Evolutionary conservation across 179 eudicot species (phyloP).

Genomic region (Kewa caespitosa): DNA sequence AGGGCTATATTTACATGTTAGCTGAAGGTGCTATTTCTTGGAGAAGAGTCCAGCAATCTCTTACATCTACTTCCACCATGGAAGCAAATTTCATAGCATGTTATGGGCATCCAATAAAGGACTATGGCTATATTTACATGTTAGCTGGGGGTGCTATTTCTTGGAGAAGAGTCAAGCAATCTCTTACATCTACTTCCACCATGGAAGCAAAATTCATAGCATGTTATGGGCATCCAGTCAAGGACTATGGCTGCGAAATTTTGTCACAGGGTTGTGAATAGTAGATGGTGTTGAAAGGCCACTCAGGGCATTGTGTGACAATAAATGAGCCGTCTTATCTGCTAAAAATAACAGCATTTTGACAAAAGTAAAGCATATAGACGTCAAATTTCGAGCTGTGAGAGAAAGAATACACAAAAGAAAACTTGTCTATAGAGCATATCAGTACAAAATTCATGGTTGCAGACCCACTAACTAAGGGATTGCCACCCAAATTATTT

Average conservation of each 20-base stretch:
- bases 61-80: background rate
- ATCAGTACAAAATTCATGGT: background rate
- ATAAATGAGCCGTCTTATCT: too few species aligned
- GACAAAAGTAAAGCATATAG: background rate
- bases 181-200: background rate
- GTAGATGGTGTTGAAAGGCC: background rate
- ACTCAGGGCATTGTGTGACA: background rate
- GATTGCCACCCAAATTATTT: background rate
- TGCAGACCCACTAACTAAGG: background rate
- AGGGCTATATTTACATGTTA: background rate
- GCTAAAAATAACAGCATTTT: background rate
- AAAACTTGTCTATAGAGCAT: background rate
- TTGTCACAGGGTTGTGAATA: background rate
- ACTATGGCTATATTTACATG: background rate
- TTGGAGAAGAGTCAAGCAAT: background rate
- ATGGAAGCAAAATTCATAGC: background rate
- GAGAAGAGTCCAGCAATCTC: background rate
- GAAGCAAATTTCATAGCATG: background rate
- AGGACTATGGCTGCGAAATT: background rate
- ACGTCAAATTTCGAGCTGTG: background rate
- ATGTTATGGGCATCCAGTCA: background rate
- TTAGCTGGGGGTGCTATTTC: background rate
- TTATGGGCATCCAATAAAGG: background rate
- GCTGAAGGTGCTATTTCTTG: background rate
- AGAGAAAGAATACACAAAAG: background rate